Evolutionary conservation across 768 basidiomycete genomes (phyloP), one percentile per base, ranked within the genome.

Genomic region (Suillus spraguei): DNA sequence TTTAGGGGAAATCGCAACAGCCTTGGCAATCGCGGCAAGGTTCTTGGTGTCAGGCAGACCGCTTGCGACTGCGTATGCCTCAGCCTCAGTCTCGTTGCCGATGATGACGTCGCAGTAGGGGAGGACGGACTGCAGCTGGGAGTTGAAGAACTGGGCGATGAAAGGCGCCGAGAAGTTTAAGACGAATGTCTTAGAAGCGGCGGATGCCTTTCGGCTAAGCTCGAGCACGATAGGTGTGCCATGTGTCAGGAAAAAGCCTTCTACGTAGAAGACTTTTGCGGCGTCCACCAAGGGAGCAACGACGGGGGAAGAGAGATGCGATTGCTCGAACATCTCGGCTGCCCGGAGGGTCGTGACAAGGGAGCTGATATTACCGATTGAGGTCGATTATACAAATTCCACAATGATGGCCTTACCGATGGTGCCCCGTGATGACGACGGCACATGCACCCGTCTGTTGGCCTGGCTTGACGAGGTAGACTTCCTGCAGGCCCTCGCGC

Each of bases 161-260:
- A 99, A 99, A 20, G 97, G 97, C 4, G 97, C 97, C 10, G 95
- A 97, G 70, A 99, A 84, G 82, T 99, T 99, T 70, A 98, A 77
- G 13, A 85, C 86, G 76, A 98, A 96, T 61, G 89, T 94, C 86
- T 97, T 98, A 69, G 87, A 86, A 20, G 84, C 83, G 42, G 79
- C 81, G 10, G 91, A 85, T 5, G 94, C 91, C 66, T 90, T 88
- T 74, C 90, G 87, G 77, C 90, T 87, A 65, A 99, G 79, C 70
- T 89, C 82, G 44, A 93, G 77, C 56, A 87, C 87, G 62, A 85
- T 83, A 61, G 87, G 86, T 62, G 84, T 74, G 52, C 97, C 97
- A 73, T 99, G 97, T 20, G 97, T 97, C 64, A 99, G 84, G 88
- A 99, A 98, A 82, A 90, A 99, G 9, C 97, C 97, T 71, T 95